Conservation (phyloP, 495 filamentous ascomycete species). For the Lophiotrema nucula region DNA sequence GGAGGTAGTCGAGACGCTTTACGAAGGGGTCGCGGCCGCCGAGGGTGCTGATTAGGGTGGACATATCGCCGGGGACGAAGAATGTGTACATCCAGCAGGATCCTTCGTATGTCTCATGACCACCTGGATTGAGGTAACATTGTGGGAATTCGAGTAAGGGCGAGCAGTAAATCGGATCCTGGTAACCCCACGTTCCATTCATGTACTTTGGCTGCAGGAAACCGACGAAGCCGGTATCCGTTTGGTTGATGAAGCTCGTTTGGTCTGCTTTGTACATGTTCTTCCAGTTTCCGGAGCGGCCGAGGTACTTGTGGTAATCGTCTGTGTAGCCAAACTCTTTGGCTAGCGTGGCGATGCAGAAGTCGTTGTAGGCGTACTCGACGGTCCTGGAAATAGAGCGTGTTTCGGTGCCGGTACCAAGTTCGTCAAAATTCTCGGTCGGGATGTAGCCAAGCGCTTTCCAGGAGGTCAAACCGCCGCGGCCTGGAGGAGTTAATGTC, state of each 20-base stretch:
- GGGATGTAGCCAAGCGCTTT: conserved; percentile 40
- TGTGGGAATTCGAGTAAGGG: conserved; percentile 47
- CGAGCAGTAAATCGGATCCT: conserved; percentile 68
- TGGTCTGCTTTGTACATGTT: conserved; percentile 67
- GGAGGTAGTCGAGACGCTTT: conserved; percentile 62
- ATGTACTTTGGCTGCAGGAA: conserved; percentile 66
- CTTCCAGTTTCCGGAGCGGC: conserved; percentile 63
- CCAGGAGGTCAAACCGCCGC: conserved; percentile 40
- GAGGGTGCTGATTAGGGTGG: conserved; percentile 58
- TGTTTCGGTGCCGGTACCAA: conserved; percentile 26
- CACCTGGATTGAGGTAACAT: conserved; percentile 64
- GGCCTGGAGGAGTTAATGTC: conserved; percentile 12
- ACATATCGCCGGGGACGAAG: conserved; percentile 68
- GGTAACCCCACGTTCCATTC: conserved; percentile 66
- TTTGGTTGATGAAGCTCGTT: conserved; percentile 56
- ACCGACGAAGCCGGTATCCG: conserved; percentile 61
- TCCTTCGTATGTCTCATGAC: conserved; percentile 70
- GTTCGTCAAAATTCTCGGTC: conserved; percentile 33
- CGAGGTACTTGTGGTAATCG: conserved; percentile 46
- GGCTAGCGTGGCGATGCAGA: conserved; percentile 47
- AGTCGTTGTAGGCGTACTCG: conserved; percentile 45
- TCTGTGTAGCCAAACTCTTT: conserved; percentile 49
- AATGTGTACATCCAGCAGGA: conserved; percentile 70
- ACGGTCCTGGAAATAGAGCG: conserved; percentile 40
- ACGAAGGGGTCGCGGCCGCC: conserved; percentile 63